Base-by-base conservation (phyloP, 495 filamentous ascomycete species). In the Apiosordaria backusii region DNA sequence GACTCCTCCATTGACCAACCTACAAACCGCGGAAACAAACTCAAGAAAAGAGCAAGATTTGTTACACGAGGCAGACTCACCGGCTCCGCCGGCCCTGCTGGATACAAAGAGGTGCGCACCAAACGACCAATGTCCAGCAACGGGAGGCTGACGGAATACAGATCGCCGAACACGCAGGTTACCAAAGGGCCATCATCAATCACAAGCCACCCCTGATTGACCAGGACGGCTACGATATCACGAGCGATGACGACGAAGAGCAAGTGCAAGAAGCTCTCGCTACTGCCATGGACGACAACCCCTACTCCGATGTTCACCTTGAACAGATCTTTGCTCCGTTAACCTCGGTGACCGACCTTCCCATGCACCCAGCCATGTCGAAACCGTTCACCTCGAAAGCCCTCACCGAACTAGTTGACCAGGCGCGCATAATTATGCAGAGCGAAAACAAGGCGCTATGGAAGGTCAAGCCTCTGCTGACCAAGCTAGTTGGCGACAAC, bases 11-110 rank as follows among this genome's bases (percentile, higher is more conserved):
- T 95, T 71, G 84, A 87, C 53, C 85, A 88, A 73, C 86, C 86
- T 61, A 93, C 90, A 7, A 98, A 97, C 77, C 91, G 94, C 71
- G 92, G 91, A 57, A 91, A 97, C 75, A 99, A 97, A 75, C 84
- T 98, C 65, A 91, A 91, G 77, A 89, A 85, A 71, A 90, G 90
- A 72, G 88, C 93, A 53, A 84, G 86, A 74, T 91, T 90, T 77
- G 87, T 96, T 54, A 89, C 88, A 63, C 86, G 91, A 72, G 92
- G 92, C 52, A 87, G 88, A 57, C 77, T 95, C 66, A 87, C 90
- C 29, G 84, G 86, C 57, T 81, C 89, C 2, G 85, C 84, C 58
- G 88, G 91, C 2, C 88, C 90, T 23, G 84, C 87, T 22, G 84
- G 88, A n/a, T 96, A 97, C 82, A 95, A 90, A 76, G 89, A 92